Evolutionary conservation across 140 eudicot species (phyloP).

Genomic region (Cichorium intybus): DNA sequence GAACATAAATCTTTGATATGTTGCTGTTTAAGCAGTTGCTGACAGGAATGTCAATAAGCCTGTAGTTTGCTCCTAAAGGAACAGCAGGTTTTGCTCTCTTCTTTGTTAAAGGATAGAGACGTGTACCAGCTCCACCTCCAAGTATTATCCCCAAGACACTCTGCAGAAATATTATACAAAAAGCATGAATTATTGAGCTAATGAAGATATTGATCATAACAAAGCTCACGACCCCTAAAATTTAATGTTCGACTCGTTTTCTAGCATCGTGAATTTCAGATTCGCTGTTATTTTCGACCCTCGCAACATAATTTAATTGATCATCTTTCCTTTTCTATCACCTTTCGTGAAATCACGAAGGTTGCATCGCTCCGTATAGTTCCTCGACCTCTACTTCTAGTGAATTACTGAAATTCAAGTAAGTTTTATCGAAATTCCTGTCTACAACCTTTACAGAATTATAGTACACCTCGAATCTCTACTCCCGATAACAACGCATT

Average conservation of each 20-base stretch:
- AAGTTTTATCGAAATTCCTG: background rate
- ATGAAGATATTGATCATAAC: background rate
- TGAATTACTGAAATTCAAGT: conserved; percentile 1
- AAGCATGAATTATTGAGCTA: background rate
- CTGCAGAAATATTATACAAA: conserved; percentile 41
- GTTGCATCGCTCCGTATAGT: background rate
- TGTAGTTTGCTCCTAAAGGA: conserved; percentile 95
- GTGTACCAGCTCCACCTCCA: conserved; percentile 99
- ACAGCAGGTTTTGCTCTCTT: conserved; percentile 99
- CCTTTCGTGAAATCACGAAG: conserved; percentile 4
- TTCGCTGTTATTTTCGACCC: background rate
- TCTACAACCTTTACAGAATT: background rate
- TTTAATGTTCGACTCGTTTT: background rate
- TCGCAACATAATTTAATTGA: background rate
- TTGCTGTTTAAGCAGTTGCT: conserved; percentile 98
- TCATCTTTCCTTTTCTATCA: conserved; percentile 4
- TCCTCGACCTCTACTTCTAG: background rate
- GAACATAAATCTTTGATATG: conserved; percentile 88
- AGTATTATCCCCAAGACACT: conserved; percentile 96
- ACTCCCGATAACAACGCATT: conserved; percentile 9
- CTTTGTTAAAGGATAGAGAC: conserved; percentile 95
- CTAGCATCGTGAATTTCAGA: background rate
- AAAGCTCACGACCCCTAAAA: background rate
- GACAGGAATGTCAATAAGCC: conserved; percentile 97
- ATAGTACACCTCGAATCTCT: background rate